Evolutionary conservation across 352 stramenopile genomes (phyloP), one percentile per base, ranked within the genome.

Genomic region (Phytophthora hybrid): DNA sequence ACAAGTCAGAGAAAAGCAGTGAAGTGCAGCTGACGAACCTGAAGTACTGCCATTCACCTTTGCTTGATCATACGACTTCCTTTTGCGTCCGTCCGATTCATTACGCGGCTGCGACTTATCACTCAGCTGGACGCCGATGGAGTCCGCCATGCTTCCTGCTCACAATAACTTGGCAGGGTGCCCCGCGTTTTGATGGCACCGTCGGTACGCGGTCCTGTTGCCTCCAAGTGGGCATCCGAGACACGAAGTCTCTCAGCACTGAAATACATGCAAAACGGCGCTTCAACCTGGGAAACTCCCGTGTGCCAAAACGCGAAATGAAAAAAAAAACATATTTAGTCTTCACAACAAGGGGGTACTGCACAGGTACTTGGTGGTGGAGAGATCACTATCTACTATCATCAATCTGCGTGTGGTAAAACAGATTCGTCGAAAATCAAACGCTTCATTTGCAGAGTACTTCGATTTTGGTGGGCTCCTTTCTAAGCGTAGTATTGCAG

Each of bases 401-500:
- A 14, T 44, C 8, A 44, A 44, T 19, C 2, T 49, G 41, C 41
- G 34, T 41, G 37, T 44, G 37, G 10, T 44, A 18, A 44, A 44
- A 18, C 37, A 44, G 37, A 13, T 44, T 44, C 10, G 14, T 44
- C 37, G 11, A 18, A 44, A 44, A 18, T 14, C n/a, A 8, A 39
- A 63, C 54, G 23, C 32, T 65, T 69, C 56, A 46, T 47, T 71
- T 60, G 52, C 41, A 71, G 47, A 34, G 55, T 60, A 62, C 8
- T 63, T 59, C 32, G 11, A 32, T 63, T 64, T 66, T 31, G 34
- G 51, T 61, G 18, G 13, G 39, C 39, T 13, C 26, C 10, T 74
- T 55, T 76, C 66, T 98, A 99, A 57, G 97, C 96, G 84, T 98
- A 99, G 79, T 99, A 99, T 82, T 99, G 94, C 78, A 99, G 83